phyloP scores from a whole-genome alignment of 768 basidiomycete species.

The Tephrocybe sp. region DNA sequence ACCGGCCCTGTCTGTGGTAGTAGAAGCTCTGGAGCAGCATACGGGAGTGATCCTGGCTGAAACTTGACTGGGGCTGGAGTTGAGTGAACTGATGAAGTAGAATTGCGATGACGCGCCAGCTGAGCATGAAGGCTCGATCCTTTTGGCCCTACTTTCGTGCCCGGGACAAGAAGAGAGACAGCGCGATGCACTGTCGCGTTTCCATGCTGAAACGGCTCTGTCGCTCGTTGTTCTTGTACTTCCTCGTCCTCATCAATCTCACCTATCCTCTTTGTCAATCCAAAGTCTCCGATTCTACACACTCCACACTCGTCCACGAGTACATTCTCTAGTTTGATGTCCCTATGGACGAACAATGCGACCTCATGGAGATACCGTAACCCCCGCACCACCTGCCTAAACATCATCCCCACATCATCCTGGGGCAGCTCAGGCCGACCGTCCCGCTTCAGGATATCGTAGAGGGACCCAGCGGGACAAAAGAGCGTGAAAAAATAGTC shows the following conservation, averaged over 20 bases:
- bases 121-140: constrained; percentile 18
- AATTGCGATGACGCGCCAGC: constrained; percentile 49
- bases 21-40: constrained; percentile 87
- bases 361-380: constrained; percentile 81
- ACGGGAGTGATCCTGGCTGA: constrained; percentile 86
- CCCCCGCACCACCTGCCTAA: constrained; percentile 82
- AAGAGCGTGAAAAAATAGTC: constrained; percentile 82
- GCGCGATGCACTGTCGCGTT: constrained; percentile 36
- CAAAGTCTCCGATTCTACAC: constrained; percentile 88
- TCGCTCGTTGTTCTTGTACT: constrained; percentile 27
- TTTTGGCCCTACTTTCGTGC: constrained; percentile 38
- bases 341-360: constrained; percentile 81
- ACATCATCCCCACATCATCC: constrained; percentile 83
- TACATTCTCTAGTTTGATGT: constrained; percentile 97
- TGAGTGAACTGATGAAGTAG: constrained; percentile 33
- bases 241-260: constrained; percentile 37
- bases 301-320: constrained; percentile 86
- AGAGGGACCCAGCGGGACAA: constrained; percentile 84
- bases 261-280: constrained; percentile 70
- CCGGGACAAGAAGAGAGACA: constrained; percentile 38
- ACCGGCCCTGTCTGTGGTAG: constrained; percentile 48
- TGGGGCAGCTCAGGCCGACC: constrained; percentile 67
- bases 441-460: constrained; percentile 76
- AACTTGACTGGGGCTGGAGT: constrained; percentile 30
- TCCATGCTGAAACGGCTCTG: constrained; percentile 12